Evolutionary conservation across 352 stramenopile genomes (phyloP), one percentile per base, ranked within the genome.

Genomic region (Aphanomyces cochlioides): DNA sequence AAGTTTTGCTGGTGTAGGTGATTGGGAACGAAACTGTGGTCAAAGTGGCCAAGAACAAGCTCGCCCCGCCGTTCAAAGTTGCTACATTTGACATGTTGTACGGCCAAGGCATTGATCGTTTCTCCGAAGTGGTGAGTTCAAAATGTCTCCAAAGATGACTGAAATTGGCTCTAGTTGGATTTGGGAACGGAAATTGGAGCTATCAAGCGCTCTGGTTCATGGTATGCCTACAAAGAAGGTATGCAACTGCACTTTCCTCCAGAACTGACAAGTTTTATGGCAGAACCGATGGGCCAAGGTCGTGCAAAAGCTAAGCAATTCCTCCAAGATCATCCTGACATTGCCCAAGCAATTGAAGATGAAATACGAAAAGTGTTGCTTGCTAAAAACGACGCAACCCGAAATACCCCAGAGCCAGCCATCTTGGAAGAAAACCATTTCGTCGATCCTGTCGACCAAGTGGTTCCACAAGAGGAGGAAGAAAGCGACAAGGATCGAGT

Each of bases 31-130:
- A 97, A 58, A 98, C 97, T 66, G 96, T 97, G 41, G 96, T 99
- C 57, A 99, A 99, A 73, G 95, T 99, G 41, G 96, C 98, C 53
- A 99, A 99, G 79, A 99, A 99, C 84, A 99, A 99, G 80, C 77
- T 99, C 38, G 95, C 96, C 8, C 93, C 96, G 19, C 97, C 97
- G 4, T 99, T 99, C 76, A 95, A 96, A 72, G 78, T 87, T 19
- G 93, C 97, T 4, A 87, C 90, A 41, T 96, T 99, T 67, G 96
- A 99, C 80, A 98, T 99, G 87, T 87, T 98, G 61, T 99, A 98
- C 75, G 96, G 97, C 45, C 80, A 88, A 37, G 97, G 97, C 38
- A 98, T 99, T 75, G 95, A 98, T 78, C 85, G 85, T 10, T 84
- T 83, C 47, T 93, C 85, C 1, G 88, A 93, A 71, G 69, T 95